Base-by-base conservation (phyloP, 371 early-diverging fungal species). In the Mucor mucedo region DNA sequence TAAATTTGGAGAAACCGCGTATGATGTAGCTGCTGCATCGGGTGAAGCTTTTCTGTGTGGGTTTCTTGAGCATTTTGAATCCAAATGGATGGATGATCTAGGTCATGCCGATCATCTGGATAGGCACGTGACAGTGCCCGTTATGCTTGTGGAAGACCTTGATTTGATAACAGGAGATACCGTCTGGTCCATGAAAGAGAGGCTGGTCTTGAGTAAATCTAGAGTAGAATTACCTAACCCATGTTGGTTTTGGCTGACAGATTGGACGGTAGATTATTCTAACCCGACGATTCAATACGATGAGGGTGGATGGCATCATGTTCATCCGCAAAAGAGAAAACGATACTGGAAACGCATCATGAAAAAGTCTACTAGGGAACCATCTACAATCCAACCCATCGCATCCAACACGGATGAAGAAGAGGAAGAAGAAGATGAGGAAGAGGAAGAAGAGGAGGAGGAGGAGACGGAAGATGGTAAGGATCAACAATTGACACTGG, bases 161-260 rank as follows among this genome's bases (percentile, higher is more conserved):
- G 16, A 32, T n/a, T 11, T 30, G 16, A 21, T 6, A 27, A 21
- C 55, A 41, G 27, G 27, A 8, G 48, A 48, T 2, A 50, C 4
- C 63, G 45, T 1, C 71, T 10, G 76, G 80, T 33, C 72, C 67
- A 33, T 52, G 21, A 38, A 42, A 21, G 56, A 27, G 2, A 14
- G 28, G 16, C 27, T 21, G 13, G 79, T 29, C 30, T 52, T 16
- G 29, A 62, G 60, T 21, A 70, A 58, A 44, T 58, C 60, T 2
- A 59, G 52, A 13, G 72, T 32, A 27, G 39, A 27, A 47, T 54
- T 49, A 47, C 65, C 53, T 56, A 63, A 76, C 33, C 64, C 77
- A 7, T 71, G 78, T 3, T 91, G 91, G 91, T 90, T 86, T 64
- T 91, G 92, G 92, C 42, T 89, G 48, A 84, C 86, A 5, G 92